These are phyloP conservation scores for Cyberlindnera mississippiensis DNA, from an alignment of 805 yeast genomes.

Conservation along the genomic window DNA sequence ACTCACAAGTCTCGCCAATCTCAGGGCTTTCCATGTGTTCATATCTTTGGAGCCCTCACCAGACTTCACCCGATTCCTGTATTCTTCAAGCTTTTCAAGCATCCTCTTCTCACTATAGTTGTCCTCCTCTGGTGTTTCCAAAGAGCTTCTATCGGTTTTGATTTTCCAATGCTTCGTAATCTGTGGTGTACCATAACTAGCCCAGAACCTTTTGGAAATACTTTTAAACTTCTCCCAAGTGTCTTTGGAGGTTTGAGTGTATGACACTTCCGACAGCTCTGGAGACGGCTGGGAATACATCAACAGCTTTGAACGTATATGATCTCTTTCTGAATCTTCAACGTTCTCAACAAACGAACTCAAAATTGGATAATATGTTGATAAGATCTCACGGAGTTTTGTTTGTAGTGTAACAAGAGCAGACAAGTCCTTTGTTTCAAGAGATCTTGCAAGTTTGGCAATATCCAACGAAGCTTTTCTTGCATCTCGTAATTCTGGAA, in stretches of 20 bases:
- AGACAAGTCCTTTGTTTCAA: background rate
- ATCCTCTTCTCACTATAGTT: constrained; percentile 5
- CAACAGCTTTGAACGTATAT: no score
- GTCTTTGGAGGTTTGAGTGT: background rate
- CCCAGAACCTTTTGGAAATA: constrained; percentile 20
- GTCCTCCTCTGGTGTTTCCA: constrained; percentile 21
- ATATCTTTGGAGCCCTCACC: constrained; percentile 17
- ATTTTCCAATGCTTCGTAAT: constrained; percentile 36
- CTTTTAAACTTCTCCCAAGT: constrained; percentile 4
- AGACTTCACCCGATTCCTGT: constrained; percentile 5
- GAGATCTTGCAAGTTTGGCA: background rate
- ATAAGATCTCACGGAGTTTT: no score
- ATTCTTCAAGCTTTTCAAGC: constrained; percentile 1
- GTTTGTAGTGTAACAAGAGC: no score
- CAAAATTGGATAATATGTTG: no score
- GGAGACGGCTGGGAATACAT: no score
- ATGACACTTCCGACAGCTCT: no score
- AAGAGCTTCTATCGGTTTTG: constrained; percentile 35
- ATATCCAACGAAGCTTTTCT: background rate
- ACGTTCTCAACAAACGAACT: no score
- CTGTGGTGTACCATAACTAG: constrained; percentile 21
- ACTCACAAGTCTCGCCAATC: constrained; percentile 35
- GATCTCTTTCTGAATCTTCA: no score
- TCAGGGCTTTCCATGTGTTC: constrained; percentile 40
- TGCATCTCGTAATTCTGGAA: background rate